Base-by-base conservation (phyloP, 2,329 filamentous ascomycete genomes). In the Aspergillus flavus region DNA sequence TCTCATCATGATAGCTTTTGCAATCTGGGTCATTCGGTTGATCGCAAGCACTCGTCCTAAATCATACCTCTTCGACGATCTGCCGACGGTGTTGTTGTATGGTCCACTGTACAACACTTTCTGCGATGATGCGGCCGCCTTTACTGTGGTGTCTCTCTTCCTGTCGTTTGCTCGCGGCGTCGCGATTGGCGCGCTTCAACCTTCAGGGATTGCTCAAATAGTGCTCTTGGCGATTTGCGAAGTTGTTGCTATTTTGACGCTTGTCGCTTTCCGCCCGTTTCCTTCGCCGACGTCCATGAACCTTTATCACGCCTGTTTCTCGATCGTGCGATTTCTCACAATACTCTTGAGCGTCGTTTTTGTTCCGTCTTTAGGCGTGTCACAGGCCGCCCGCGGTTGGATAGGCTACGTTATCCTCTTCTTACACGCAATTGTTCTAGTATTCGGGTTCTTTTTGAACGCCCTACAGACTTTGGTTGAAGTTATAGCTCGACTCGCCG, bases 61-160 rank as follows among this genome's bases (percentile, higher is more conserved):
- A 64, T 91, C 93, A 1, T 91, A 93, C 68, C 84, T 99, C 11
- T 99, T 97, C 75, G 95, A 99, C 78, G 93, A 98, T 72, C 84
- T 99, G 56, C 89, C 93, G 7, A 97, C 93, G 0, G 89, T 98
- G 10, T 84, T 99, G 2, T 85, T 93, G 1, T 98, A 97, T 71
- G 95, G 95, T 0, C 93, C 95, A 6, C 83, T 99, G 9, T 99
- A 99, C 79, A 99, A 99, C 79, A 99, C 95, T 0, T 98, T 96
- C 76, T 95, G 92, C 28, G 95, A 99, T 76, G 91, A 94, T 75
- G 93, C 93, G 0, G 92, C 94, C 9, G 89, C 92, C 0, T 99
- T 96, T 77, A 93, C 94, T 7, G 84, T 97, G 48, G 89, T 97
- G 23, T 94, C 94, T 1, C 88, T 97, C 19, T 82, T 96, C 39